These are phyloP conservation scores for Pythium dissotocum DNA, from an alignment of 352 stramenopile genomes.

Conservation along the genomic window DNA sequence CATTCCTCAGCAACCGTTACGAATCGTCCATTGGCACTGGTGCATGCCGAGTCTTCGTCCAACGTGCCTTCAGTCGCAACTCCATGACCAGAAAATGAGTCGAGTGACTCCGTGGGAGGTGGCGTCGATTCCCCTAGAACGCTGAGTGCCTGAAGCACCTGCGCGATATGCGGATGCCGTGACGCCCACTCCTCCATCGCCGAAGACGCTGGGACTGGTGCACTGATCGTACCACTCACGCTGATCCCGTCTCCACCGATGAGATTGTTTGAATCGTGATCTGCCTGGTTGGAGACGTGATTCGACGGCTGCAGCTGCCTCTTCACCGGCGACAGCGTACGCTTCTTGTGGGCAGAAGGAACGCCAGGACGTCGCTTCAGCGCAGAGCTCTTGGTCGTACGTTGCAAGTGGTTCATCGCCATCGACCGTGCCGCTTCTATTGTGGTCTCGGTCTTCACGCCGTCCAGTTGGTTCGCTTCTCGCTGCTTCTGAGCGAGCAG, in stretches of 20 bases:
- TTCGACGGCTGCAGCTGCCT: not conserved
- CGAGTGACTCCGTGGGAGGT: not conserved
- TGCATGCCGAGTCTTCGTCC: not conserved
- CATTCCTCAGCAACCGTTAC: slow-evolving; percentile 38
- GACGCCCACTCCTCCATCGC: slow-evolving; percentile 33
- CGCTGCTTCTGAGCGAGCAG: slow-evolving; percentile 16
- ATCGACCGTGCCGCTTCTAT: not conserved
- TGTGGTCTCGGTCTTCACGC: not conserved
- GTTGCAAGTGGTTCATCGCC: slow-evolving; percentile 17
- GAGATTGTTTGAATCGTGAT: not conserved
- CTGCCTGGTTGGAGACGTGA: slow-evolving; percentile 12
- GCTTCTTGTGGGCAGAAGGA: not conserved
- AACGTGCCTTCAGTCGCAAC: not conserved
- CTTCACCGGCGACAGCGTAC: slow-evolving; percentile 12
- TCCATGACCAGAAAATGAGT: slow-evolving; percentile 17
- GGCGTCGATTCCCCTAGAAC: not conserved
- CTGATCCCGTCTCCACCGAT: not conserved
- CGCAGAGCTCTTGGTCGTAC: slow-evolving; percentile 15
- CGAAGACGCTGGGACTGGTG: not conserved
- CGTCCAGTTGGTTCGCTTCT: not conserved
- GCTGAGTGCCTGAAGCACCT: slow-evolving; percentile 39
- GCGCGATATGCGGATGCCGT: slow-evolving; percentile 48
- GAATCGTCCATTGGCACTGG: not conserved
- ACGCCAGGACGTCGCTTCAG: slow-evolving; percentile 15
- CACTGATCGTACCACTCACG: not conserved